These are phyloP conservation scores for Neurospora sp. DNA, from an alignment of 495 filamentous ascomycete genomes.

Conservation along the genomic window DNA sequence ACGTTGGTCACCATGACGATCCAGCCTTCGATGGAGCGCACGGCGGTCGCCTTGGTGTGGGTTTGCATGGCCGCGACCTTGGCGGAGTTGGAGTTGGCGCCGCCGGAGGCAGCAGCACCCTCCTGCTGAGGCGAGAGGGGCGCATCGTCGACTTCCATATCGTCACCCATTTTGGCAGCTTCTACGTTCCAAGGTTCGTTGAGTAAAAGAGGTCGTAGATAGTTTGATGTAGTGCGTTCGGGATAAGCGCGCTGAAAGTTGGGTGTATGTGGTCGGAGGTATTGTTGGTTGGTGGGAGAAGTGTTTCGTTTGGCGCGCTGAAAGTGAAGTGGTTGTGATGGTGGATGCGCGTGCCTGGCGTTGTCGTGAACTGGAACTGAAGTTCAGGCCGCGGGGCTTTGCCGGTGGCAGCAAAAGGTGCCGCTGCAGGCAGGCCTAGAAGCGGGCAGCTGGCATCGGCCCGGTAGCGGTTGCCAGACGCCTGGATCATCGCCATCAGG, in stretches of 20 bases:
- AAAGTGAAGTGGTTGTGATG: neutral
- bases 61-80: conserved; percentile 63
- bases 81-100: conserved; percentile 23
- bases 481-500: neutral
- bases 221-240: neutral
- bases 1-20: conserved; percentile 95
- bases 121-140: conserved; percentile 2
- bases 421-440: neutral
- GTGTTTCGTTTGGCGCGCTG: neutral
- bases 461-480: neutral
- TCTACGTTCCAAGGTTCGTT: neutral
- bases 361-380: neutral
- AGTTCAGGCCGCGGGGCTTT: neutral
- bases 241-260: neutral
- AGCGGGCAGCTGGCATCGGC: neutral
- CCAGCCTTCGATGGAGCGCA: conserved; percentile 98
- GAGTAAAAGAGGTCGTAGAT: neutral
- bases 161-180: conserved; percentile 9
- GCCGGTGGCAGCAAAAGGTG: neutral
- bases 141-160: conserved; percentile 11
- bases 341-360: neutral
- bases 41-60: conserved; percentile 70
- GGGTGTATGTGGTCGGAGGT: neutral
- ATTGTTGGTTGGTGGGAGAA: neutral
- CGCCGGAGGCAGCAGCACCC: neutral